Evolutionary conservation across 495 filamentous ascomycete genomes (phyloP), one percentile per base, ranked within the genome.

Genomic region (Apodospora peruviana): DNA sequence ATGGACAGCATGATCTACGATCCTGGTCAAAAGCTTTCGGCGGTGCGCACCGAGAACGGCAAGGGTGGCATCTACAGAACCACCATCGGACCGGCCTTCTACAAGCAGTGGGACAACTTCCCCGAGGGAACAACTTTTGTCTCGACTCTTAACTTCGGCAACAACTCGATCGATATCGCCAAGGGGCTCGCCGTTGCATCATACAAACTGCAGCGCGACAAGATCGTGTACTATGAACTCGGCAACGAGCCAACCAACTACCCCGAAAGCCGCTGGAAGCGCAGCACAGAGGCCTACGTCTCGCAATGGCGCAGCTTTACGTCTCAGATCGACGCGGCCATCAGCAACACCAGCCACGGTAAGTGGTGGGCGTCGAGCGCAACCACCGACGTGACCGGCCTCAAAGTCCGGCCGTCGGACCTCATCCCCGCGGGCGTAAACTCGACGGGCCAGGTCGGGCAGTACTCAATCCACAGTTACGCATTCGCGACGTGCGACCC

Each of bases 381-480:
- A 4, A 58, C 55, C 4, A 58, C 55, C 18, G 55, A 58, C 50
- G 37, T 50, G 9, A 58, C 55, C 2, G 38, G 18, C 22, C 47
- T 58, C 23, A 37, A 48, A 5, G 55, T 58, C 17, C 50, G 55
- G 3, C 55, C 55, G 1, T 34, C 29, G 14, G 55, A 58, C 43
- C 55, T 58, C n/a, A 58, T 58, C 44, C 55, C 55, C 2, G 55
- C 55, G 8, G 55, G 55, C 29, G 24, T 58, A 37, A 58, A 58
- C 55, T 24, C 23, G 10, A 58, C 55, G 5, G 55, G 55, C 23
- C 20, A 40, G 36, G 55, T 58, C 4, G 50, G 50, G 14, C 55
- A 58, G 44, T 66, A 66, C 53, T 62, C 58, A 4, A 57, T 56
- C 40, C 62, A 66, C 47, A 58, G 56, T 35, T 64, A 66, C 39